A percentile compares a stretch with the other conserved stretches of the same genome.
Conservation (phyloP, 2,329 filamentous ascomycete species). For the Decorospora gaudefroyi region DNA sequence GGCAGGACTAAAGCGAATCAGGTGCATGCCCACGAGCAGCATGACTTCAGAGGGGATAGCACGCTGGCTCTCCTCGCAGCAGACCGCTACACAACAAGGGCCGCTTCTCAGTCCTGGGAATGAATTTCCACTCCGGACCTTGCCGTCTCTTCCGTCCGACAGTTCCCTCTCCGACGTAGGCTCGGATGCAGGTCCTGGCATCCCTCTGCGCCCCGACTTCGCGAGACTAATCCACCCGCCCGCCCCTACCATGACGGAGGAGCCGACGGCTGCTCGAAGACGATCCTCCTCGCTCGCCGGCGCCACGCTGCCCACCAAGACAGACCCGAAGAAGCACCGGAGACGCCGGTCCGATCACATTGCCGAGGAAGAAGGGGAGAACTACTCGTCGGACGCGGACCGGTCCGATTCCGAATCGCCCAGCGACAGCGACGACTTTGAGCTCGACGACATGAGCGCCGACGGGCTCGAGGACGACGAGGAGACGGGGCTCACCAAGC, state of each 20-base stretch:
- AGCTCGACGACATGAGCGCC: conserved; percentile 64
- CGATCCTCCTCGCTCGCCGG: conserved; percentile 45
- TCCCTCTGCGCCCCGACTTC: conserved; percentile 24
- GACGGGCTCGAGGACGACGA: conserved; percentile 80
- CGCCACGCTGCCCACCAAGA: conserved; percentile 26
- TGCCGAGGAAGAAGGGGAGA: conserved; percentile 43
- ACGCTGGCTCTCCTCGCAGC: conserved; percentile 39
- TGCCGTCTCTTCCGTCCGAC: conserved; percentile 42
- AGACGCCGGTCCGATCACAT: conserved; percentile 41
- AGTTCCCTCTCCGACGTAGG: conserved; percentile 32
- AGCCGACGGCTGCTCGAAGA: conserved; percentile 36
- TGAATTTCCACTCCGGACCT: conserved; percentile 44
- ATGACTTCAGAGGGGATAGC: conserved; percentile 32
- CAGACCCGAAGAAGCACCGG: conserved; percentile 35
- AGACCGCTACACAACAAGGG: conserved; percentile 33
- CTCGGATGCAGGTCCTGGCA: conserved; percentile 24
- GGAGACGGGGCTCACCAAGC: conserved; percentile 80
- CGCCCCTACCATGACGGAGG: conserved; percentile 41
- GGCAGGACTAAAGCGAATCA: conserved; percentile 22
- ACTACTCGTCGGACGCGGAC: conserved; percentile 33
- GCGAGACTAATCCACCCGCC: conserved; percentile 40
- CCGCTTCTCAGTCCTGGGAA: conserved; percentile 42
- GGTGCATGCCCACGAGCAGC: conserved; percentile 19
- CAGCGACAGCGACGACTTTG: conserved; percentile 57
- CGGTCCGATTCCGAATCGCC: conserved; percentile 38